Evolutionary conservation across 208 protist species (phyloP).

Genomic region (Acanthamoeba culbertsoni): DNA sequence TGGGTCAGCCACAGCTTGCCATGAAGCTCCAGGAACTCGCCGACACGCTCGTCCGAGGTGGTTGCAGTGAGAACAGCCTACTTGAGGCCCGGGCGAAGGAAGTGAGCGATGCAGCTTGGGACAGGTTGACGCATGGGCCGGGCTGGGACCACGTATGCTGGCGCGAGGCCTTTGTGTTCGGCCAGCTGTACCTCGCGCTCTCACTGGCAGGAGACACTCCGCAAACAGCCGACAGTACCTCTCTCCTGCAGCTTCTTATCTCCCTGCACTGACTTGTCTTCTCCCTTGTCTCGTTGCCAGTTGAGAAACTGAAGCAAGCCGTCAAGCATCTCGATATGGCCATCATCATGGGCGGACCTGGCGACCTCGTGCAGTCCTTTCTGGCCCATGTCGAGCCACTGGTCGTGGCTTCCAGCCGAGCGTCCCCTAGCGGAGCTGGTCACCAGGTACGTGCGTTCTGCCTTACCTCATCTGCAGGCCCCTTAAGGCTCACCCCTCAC

Average conservation of each 20-base stretch:
- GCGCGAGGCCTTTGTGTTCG: constrained; percentile 58
- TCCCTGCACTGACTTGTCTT: too few species aligned
- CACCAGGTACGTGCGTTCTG: not conserved
- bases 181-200: constrained; percentile 15
- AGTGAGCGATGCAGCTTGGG: not conserved
- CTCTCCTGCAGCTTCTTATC: not conserved
- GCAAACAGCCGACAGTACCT: not conserved
- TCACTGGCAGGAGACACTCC: not conserved
- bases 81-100: not conserved
- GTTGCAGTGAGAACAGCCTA: not conserved
- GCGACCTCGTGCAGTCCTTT: not conserved
- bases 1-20: not conserved
- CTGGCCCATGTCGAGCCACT: not conserved
- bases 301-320: not conserved
- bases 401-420: not conserved
- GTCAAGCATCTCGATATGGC: constrained; percentile 40
- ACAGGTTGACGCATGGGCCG: not conserved
- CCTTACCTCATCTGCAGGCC: not conserved
- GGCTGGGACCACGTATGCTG: constrained; percentile 63
- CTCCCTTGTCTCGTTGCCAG: too few species aligned
- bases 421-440: too few species aligned
- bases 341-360: constrained; percentile 34
- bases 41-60: not conserved
- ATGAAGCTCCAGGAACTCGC: not conserved
- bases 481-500: not conserved